Evolutionary conservation across 805 yeast genomes (phyloP).

Genomic region (Metschnikowia corniflorae): DNA sequence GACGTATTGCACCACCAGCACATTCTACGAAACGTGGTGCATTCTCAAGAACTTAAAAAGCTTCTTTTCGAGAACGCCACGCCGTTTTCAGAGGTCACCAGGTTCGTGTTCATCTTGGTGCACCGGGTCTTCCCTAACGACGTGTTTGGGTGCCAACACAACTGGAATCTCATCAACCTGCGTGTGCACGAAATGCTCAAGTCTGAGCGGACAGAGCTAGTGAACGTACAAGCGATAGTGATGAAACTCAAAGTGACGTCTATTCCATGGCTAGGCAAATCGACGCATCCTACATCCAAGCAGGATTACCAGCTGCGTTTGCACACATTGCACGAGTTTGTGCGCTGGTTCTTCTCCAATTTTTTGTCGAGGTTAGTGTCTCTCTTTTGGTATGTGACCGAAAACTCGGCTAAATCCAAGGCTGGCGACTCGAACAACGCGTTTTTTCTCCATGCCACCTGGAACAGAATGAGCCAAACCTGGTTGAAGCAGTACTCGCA

Average conservation of each 20-base stretch:
- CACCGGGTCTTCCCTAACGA: slow-evolving; percentile 49
- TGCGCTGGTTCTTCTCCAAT: slow-evolving; percentile 54
- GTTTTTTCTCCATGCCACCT: slow-evolving; percentile 56
- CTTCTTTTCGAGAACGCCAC: slow-evolving; percentile 33
- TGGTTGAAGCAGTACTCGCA: slow-evolving; percentile 44
- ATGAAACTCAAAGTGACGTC: slow-evolving; percentile 39
- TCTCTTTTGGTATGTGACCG: slow-evolving; percentile 66
- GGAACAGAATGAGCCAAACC: slow-evolving; percentile 45
- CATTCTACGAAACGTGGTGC: slow-evolving; percentile 1
- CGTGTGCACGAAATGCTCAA: slow-evolving; percentile 3
- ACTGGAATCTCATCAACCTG: slow-evolving; percentile 21
- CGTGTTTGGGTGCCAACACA: slow-evolving; percentile 50
- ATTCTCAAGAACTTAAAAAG: background rate
- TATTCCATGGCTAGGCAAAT: slow-evolving; percentile 54
- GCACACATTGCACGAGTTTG: slow-evolving; percentile 36
- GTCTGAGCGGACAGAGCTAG: slow-evolving; percentile 26
- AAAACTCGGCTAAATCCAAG: slow-evolving; percentile 18
- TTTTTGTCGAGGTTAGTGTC: slow-evolving; percentile 47
- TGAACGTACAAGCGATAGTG: slow-evolving; percentile 31
- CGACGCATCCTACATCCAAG: slow-evolving; percentile 25
- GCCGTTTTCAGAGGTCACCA: slow-evolving; percentile 32
- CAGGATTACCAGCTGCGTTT: slow-evolving; percentile 42
- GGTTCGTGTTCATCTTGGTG: slow-evolving; percentile 41
- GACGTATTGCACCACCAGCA: slow-evolving; percentile 1
- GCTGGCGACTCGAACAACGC: slow-evolving; percentile 26